These are phyloP conservation scores for Torulaspora franciscae DNA, from an alignment of 805 yeast genomes.

Conservation along the genomic window DNA sequence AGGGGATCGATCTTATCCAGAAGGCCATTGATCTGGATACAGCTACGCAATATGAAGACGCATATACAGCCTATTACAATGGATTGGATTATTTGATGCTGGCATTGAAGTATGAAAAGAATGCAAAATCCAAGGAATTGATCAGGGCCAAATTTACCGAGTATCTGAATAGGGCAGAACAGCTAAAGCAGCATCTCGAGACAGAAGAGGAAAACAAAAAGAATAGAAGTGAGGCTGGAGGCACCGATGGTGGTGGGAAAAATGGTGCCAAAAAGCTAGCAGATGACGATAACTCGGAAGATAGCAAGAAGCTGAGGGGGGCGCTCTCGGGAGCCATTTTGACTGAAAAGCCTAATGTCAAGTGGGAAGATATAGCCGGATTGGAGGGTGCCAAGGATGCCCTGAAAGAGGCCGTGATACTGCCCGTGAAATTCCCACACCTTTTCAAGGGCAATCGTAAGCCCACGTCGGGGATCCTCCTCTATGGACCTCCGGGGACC, in stretches of 20 bases:
- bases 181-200: constrained; percentile 82
- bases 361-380: constrained; percentile 96
- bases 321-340: constrained; percentile 90
- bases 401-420: constrained; percentile 90
- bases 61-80: constrained; percentile 85
- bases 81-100: constrained; percentile 93
- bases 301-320: constrained; percentile 81
- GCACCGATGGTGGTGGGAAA: constrained; percentile 44
- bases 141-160: constrained; percentile 87
- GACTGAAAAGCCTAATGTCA: constrained; percentile 85
- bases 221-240: constrained; percentile 40
- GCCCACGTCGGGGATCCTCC: constrained; percentile 83
- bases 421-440: constrained; percentile 95
- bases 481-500: constrained; percentile 95
- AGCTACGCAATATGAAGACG: constrained; percentile 86
- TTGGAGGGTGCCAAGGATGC: constrained; percentile 94
- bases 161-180: constrained; percentile 89
- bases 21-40: constrained; percentile 93
- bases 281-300: constrained; percentile 68
- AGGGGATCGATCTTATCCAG: constrained; percentile 92
- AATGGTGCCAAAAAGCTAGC: constrained; percentile 51
- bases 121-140: constrained; percentile 80
- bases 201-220: constrained; percentile 56
- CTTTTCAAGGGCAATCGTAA: constrained; percentile 90
- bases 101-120: constrained; percentile 92